A percentile compares a stretch with the other conserved stretches of the same genome.
These are phyloP conservation scores for Aureobasidium sp. DNA, from an alignment of 2,329 filamentous ascomycete genomes.

Conservation along the genomic window DNA sequence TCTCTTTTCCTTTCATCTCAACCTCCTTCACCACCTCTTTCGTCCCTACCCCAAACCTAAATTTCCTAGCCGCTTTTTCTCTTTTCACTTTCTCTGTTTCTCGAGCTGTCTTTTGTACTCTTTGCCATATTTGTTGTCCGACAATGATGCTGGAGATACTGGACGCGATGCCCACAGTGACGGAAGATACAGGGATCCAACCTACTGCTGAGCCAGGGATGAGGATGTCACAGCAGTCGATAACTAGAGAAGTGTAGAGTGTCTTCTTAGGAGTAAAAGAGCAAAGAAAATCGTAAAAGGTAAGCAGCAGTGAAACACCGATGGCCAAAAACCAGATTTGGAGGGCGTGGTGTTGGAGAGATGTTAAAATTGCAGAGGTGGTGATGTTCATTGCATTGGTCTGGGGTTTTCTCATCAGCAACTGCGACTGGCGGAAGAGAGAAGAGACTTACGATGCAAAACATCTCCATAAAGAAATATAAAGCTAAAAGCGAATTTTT, in stretches of 20 bases:
- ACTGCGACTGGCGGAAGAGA: not conserved
- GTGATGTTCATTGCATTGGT: conserved; percentile 44
- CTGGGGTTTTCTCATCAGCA: conserved; percentile 6
- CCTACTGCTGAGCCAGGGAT: conserved; percentile 53
- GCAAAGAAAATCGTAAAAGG: conserved; percentile 31
- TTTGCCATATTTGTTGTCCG: conserved; percentile 50
- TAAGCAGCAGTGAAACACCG: conserved; percentile 38
- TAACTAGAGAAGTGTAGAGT: conserved; percentile 38
- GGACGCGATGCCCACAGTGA: conserved; percentile 51
- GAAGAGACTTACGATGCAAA: conserved; percentile 45
- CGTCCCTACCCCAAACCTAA: not conserved
- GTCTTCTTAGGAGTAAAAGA: not conserved
- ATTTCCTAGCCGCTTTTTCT: not conserved
- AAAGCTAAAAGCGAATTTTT: conserved; percentile 54
- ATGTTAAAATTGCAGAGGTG: conserved; percentile 32
- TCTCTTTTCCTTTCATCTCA: not conserved
- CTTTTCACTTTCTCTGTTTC: not conserved
- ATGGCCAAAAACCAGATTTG: conserved; percentile 63
- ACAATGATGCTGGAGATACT: conserved; percentile 55
- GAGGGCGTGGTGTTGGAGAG: conserved; percentile 50
- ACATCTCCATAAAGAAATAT: conserved; percentile 59
- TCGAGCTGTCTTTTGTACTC: conserved; percentile 14
- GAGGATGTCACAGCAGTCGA: conserved; percentile 54
- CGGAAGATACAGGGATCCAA: conserved; percentile 47
- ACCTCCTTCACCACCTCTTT: not conserved